A percentile compares a stretch with the other conserved stretches of the same genome.
Evolutionary conservation across 305 asterid genomes (phyloP).

Genomic region (Fraxinus baroniana): DNA sequence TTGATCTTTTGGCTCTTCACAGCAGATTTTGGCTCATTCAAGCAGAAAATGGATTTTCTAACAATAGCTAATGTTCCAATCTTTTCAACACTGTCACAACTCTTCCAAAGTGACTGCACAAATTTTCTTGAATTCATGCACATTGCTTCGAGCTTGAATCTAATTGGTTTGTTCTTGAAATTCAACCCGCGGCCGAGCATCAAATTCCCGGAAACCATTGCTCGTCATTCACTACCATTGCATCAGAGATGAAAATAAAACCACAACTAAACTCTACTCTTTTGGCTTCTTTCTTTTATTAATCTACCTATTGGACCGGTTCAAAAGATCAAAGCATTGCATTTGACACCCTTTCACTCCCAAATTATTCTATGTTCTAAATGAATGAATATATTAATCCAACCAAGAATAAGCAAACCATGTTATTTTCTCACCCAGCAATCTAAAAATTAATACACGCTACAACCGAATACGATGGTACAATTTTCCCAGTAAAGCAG

Average conservation of each 20-base stretch:
- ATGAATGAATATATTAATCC: background rate
- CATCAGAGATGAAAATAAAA: background rate
- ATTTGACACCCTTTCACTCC: background rate
- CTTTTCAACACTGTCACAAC: constrained; percentile 63
- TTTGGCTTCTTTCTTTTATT: background rate
- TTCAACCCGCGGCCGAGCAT: constrained; percentile 37
- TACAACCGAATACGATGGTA: background rate
- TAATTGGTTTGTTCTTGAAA: constrained; percentile 59
- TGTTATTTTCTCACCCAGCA: background rate
- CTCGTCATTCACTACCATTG: background rate
- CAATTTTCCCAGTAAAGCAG: background rate
- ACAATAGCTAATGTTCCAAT: constrained; percentile 53
- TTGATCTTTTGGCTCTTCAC: constrained; percentile 47
- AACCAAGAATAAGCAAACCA: background rate
- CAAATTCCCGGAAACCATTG: constrained; percentile 41
- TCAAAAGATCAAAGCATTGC: background rate
- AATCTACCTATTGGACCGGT: background rate
- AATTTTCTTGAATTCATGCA: constrained; percentile 26
- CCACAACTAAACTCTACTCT: background rate
- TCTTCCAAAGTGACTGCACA: constrained; percentile 80
- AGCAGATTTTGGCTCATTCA: constrained; percentile 20
- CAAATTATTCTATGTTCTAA: background rate
- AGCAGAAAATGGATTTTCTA: constrained; percentile 37
- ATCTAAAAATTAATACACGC: background rate
- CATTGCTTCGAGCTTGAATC: constrained; percentile 70